phyloP scores from a whole-genome alignment of 371 early-diverging fungal species.

The Rhizopus microsporus region DNA sequence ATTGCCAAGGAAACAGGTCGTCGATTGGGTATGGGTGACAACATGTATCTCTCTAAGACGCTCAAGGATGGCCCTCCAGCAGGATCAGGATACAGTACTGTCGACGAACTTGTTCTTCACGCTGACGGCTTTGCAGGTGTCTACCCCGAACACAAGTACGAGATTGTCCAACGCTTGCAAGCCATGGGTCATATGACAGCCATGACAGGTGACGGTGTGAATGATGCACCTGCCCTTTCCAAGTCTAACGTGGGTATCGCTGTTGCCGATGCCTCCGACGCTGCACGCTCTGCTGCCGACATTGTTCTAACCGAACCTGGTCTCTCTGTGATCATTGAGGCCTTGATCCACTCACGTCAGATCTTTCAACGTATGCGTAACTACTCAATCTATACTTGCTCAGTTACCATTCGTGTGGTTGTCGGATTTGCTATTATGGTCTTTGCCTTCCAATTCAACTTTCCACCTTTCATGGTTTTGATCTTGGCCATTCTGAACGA shows the following conservation, averaged over 20 bases:
- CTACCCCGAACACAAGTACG: slow-evolving; percentile 88
- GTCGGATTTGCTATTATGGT: slow-evolving; percentile 49
- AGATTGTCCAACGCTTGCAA: slow-evolving; percentile 86
- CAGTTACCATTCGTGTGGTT: slow-evolving; percentile 53
- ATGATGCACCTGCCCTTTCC: slow-evolving; percentile 90
- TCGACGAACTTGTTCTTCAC: slow-evolving; percentile 74
- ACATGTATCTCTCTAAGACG: slow-evolving; percentile 66
- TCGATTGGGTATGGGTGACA: slow-evolving; percentile 64
- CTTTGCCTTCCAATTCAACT: slow-evolving; percentile 51
- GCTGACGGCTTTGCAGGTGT: slow-evolving; percentile 85
- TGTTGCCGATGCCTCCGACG: slow-evolving; percentile 73
- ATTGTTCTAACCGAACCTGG: slow-evolving; percentile 73
- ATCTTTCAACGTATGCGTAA: slow-evolving; percentile 64
- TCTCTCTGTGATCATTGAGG: slow-evolving; percentile 64
- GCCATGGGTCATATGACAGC: slow-evolving; percentile 71
- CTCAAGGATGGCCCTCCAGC: slow-evolving; percentile 64
- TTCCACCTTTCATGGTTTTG: slow-evolving; percentile 56
- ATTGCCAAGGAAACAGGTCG: slow-evolving; percentile 83
- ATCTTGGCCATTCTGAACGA: slow-evolving; percentile 51
- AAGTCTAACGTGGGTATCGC: slow-evolving; percentile 77
- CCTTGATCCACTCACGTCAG: slow-evolving; percentile 55
- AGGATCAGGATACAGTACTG: slow-evolving; percentile 63
- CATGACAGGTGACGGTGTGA: slow-evolving; percentile 94
- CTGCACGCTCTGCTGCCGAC: slow-evolving; percentile 69
- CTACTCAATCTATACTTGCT: slow-evolving; percentile 53